phyloP scores from a whole-genome alignment of 352 stramenopile species.

The Phytophthora hybrid region DNA sequence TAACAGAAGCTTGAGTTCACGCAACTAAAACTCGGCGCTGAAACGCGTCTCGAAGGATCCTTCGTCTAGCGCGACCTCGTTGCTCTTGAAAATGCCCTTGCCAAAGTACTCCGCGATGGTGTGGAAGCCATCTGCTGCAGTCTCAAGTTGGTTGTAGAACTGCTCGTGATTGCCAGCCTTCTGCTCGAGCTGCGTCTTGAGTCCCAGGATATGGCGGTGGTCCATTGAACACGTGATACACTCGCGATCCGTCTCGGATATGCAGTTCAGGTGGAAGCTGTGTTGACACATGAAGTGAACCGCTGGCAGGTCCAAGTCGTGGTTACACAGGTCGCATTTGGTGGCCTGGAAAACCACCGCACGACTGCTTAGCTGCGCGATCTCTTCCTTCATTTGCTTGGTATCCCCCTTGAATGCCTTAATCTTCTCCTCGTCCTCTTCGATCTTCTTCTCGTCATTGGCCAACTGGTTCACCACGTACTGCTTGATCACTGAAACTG shows the following conservation, averaged over 20 bases:
- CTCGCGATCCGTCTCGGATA: constrained; percentile 89
- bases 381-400: constrained; percentile 93
- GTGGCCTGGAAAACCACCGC: constrained; percentile 92
- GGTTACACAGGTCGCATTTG: constrained; percentile 91
- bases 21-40: constrained; percentile 83
- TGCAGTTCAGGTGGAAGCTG: constrained; percentile 92
- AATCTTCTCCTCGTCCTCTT: constrained; percentile 89
- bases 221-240: constrained; percentile 91
- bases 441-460: constrained; percentile 83
- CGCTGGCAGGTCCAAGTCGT: constrained; percentile 90
- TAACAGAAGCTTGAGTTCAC: not conserved
- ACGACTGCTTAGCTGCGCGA: constrained; percentile 81
- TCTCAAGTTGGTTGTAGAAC: constrained; percentile 94
- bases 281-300: constrained; percentile 94
- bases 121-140: constrained; percentile 87
- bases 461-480: constrained; percentile 89
- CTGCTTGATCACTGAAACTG: constrained; percentile 84
- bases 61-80: constrained; percentile 70
- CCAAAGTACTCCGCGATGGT: constrained; percentile 93
- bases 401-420: constrained; percentile 88
- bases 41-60: constrained; percentile 79
- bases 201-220: constrained; percentile 83
- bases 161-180: constrained; percentile 92
- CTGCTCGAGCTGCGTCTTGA: constrained; percentile 90
- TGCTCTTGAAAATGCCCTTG: constrained; percentile 93